These are phyloP conservation scores for Fusarium siculi DNA, from an alignment of 2,329 filamentous ascomycete species.

Conservation along the genomic window DNA sequence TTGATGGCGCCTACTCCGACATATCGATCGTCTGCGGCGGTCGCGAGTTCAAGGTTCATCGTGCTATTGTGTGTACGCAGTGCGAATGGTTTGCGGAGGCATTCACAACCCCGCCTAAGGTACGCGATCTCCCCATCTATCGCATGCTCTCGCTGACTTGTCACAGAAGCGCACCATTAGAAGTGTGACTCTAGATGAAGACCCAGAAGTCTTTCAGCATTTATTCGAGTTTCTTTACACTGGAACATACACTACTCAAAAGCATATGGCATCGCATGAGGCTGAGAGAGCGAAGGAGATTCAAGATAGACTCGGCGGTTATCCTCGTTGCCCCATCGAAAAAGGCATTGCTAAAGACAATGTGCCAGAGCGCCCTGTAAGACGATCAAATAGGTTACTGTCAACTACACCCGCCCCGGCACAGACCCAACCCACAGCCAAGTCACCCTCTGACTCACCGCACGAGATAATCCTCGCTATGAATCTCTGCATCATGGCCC, in stretches of 20 bases:
- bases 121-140: neutral
- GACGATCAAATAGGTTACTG: slow-evolving; percentile 15
- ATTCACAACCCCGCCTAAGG: slow-evolving; percentile 44
- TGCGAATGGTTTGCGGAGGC: slow-evolving; percentile 48
- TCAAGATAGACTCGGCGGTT: neutral
- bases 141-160: neutral
- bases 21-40: slow-evolving; percentile 47
- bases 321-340: slow-evolving; percentile 3
- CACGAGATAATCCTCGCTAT: slow-evolving; percentile 31
- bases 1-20: slow-evolving; percentile 45
- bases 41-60: slow-evolving; percentile 48
- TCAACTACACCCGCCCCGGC: neutral
- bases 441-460: neutral
- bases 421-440: neutral
- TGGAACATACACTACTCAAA: slow-evolving; percentile 34
- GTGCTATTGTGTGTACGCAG: slow-evolving; percentile 49
- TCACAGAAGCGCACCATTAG: neutral
- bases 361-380: neutral
- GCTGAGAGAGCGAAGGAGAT: slow-evolving; percentile 7
- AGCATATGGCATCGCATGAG: neutral
- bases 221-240: slow-evolving; percentile 50
- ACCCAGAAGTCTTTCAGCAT: slow-evolving; percentile 40
- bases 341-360: neutral
- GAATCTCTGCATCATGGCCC: slow-evolving; percentile 49
- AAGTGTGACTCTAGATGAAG: slow-evolving; percentile 44